phyloP scores from a whole-genome alignment of 805 yeast genomes.

The Yarrowia porcina region DNA sequence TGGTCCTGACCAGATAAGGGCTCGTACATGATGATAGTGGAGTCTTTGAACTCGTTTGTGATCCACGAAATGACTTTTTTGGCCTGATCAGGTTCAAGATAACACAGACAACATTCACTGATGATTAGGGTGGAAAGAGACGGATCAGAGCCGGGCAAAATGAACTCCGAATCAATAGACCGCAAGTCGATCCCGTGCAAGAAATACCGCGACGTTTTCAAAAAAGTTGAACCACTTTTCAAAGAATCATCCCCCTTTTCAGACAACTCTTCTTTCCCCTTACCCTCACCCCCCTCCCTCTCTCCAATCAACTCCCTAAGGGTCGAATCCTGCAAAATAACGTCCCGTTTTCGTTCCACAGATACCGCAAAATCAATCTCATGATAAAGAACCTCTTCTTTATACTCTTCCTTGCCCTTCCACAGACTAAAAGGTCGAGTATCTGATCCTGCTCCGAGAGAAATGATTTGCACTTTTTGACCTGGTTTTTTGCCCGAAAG shows the following conservation, averaged over 20 bases:
- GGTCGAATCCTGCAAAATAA: conserved; percentile 41
- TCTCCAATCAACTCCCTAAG: conserved; percentile 37
- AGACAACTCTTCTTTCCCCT: too few relatives aligned
- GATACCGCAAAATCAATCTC: conserved; percentile 66
- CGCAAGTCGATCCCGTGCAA: conserved; percentile 57
- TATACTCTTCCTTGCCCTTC: conserved; percentile 30
- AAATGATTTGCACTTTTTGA: conserved; percentile 47
- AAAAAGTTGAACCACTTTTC: too few relatives aligned
- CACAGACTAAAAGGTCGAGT: conserved; percentile 59
- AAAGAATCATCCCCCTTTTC: too few relatives aligned
- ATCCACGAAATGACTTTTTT: conserved; percentile 46
- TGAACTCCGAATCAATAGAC: conserved; percentile 30
- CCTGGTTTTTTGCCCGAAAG: conserved; percentile 31
- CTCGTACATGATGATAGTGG: conserved; percentile 54
- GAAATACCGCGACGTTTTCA: conserved; percentile 44
- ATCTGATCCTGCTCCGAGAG: conserved; percentile 81
- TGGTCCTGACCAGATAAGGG: conserved; percentile 61
- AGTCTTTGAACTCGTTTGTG: conserved; percentile 33
- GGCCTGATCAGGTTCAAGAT: conserved; percentile 53
- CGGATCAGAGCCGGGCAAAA: conserved; percentile 36
- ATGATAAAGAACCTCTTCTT: conserved; percentile 43
- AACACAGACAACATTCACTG: conserved; percentile 77
- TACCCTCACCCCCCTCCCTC: not conserved
- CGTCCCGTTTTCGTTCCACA: conserved; percentile 49
- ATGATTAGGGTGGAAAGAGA: conserved; percentile 56